Evolutionary conservation across 306 rosid species (phyloP), one percentile per base, ranked within the genome.

Genomic region (Begonia peltatifolia): DNA sequence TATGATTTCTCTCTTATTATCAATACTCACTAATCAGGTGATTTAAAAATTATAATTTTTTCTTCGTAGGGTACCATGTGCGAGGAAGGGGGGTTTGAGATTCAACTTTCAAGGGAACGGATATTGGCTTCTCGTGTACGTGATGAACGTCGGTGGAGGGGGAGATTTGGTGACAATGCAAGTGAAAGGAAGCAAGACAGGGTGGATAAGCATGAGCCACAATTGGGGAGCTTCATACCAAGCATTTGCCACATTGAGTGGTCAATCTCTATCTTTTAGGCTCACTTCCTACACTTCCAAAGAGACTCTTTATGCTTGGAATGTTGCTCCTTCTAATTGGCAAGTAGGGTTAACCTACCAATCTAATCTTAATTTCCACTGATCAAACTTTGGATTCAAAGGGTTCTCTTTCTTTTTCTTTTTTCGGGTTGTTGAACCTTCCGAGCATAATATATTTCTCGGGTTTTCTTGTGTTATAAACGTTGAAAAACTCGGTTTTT

Each of bases 181-280:
- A 68, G 99, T 83, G 60, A 90, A 81, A 58, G 99, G 99, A 59
- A 83, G 79, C 75, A 76, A 59, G 60, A 78, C 81, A 0, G 86
- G 82, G 9, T 90, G 95, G 95, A 83, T 80, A 2, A 53, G 65
- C 14, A 90, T 90, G 99, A 90, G 82, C 81, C 99, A 90, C 36
- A 90, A 90, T 46, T 90, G 97, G 95, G 97, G 97, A 8, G 94
- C 97, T 43, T 90, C 97, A 0, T 90, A 90, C 56, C 92, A 89
- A 55, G 94, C 95, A 6, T 85, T 90, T 67, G 75, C 95, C 55
- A 52, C 87, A 12, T 68, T 85, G 0, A 63, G 51, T 12, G 90
- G 79, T 25, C 97, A 89, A 80, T 1, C 90, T 60, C 80, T 90
- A 22, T 90, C 95, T 63, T 90, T 82, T 60, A 80, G 50, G 47